Base-by-base conservation (phyloP, 441 rosid genomes). In the Adansonia grandidieri region DNA sequence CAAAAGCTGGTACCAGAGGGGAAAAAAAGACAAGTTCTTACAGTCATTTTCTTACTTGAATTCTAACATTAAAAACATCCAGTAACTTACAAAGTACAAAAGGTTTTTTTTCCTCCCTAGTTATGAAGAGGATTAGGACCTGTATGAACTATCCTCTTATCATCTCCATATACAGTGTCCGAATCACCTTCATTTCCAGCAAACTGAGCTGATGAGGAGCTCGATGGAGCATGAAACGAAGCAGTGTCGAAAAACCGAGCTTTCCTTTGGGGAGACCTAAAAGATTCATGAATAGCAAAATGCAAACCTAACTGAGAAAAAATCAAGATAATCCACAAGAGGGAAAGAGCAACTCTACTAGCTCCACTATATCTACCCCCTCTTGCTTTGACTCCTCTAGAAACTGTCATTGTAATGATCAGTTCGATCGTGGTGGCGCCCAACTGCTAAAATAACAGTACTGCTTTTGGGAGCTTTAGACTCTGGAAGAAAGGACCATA, bases 51-150 rank as follows among this genome's bases (percentile, higher is more conserved):
- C 24, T 57, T 57, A 14, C 77, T 68, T 79, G 48, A 69, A 51
- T 71, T 69, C 61, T 42, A 42, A 50, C 72, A 76, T 58, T 67
- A 50, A 69, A 57, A 75, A 71, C 80, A 51, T 47, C 37, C 0
- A 53, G 17, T 40, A 57, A 15, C 75, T 67, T 77, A 77, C 80
- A 84, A 28, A 28, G 32, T 28, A 28, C 32, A 28, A 28, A 28
- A 28, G 32, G 32, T 28, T 28, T 28, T 28, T 28, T 28, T 28
- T 28, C 32, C 32, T 58, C 4, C 15, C 79, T 91, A 94, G 92
- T 94, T 94, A 88, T 94, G 97, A 68, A 94, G 98, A 84, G 97
- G 97, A 84, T 94, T 94, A 63, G 98, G 98, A 84, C 98, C 97
- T 63, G 98, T 92, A 84, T 90, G 95, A 84, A 94, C 88, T 76